Percentiles rank a stretch among this genome's conserved stretches.
Evolutionary conservation across 805 yeast genomes (phyloP).

Genomic region (Lipomyces spencermartinsiae): DNA sequence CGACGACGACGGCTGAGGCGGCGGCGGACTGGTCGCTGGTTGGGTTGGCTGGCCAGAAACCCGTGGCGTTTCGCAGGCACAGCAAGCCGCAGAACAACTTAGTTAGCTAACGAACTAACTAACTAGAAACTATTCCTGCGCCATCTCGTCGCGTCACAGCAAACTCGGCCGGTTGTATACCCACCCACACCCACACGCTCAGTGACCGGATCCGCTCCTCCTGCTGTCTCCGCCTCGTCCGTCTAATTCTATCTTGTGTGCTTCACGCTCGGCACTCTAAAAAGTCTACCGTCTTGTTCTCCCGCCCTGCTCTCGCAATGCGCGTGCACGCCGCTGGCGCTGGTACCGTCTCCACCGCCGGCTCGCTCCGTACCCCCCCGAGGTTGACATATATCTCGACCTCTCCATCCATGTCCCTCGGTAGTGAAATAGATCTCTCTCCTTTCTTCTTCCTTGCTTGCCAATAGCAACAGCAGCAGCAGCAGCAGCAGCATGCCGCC

Average conservation of each 20-base stretch:
- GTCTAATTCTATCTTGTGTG: not conserved
- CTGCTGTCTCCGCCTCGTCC: no score
- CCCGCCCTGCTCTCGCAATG: not conserved
- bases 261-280: not conserved
- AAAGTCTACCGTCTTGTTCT: not conserved
- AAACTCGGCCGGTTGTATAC: no score
- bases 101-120: no score
- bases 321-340: not conserved
- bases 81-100: no score
- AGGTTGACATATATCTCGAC: not conserved
- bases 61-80: no score
- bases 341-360: not conserved
- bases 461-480: not conserved
- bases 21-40: no score
- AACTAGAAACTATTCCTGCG: no score
- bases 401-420: not conserved
- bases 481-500: not conserved
- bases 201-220: no score
- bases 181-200: no score
- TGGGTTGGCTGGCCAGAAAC: no score
- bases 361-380: not conserved
- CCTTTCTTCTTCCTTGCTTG: not conserved
- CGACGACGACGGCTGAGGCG: no score
- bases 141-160: no score
- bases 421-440: not conserved